A percentile compares a stretch with the other conserved stretches of the same genome.
Evolutionary conservation across 2,329 filamentous ascomycete species (phyloP).

Genomic region (Didymella pomorum): DNA sequence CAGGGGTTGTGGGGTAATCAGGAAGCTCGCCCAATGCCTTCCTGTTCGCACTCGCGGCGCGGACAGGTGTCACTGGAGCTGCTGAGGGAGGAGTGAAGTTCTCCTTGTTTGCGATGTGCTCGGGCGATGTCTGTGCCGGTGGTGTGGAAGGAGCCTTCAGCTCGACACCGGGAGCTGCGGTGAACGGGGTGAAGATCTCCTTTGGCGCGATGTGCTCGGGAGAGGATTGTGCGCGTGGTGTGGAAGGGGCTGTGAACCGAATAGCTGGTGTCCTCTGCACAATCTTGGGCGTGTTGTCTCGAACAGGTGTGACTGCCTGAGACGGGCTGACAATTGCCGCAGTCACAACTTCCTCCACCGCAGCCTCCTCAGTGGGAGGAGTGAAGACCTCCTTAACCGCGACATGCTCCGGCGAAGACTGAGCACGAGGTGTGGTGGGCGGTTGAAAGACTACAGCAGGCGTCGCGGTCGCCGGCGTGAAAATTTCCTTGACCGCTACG

Average conservation of each 20-base stretch:
- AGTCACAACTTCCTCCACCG: neutral
- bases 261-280: conserved; percentile 15
- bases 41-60: conserved; percentile 20
- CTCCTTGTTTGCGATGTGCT: conserved; percentile 20
- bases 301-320: conserved; percentile 9
- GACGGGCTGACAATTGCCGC: neutral
- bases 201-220: conserved; percentile 18
- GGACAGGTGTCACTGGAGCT: conserved; percentile 18
- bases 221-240: conserved; percentile 14
- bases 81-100: conserved; percentile 17
- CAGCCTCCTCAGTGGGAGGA: neutral
- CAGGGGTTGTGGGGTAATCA: conserved; percentile 34
- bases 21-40: conserved; percentile 21
- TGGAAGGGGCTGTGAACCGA: conserved; percentile 14
- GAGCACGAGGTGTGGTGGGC: conserved; percentile 1
- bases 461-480: neutral
- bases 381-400: conserved; percentile 16
- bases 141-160: conserved; percentile 19
- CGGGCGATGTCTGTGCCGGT: conserved; percentile 15
- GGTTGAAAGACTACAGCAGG: conserved; percentile 1
- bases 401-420: conserved; percentile 9
- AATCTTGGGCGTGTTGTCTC: conserved; percentile 13
- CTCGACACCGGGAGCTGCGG: conserved; percentile 3
- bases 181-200: conserved; percentile 14
- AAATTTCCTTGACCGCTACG: conserved; percentile 6